Evolutionary conservation across 2,329 filamentous ascomycete species (phyloP), one percentile per base, ranked within the genome.

Genomic region (Triangularia verruculosa): DNA sequence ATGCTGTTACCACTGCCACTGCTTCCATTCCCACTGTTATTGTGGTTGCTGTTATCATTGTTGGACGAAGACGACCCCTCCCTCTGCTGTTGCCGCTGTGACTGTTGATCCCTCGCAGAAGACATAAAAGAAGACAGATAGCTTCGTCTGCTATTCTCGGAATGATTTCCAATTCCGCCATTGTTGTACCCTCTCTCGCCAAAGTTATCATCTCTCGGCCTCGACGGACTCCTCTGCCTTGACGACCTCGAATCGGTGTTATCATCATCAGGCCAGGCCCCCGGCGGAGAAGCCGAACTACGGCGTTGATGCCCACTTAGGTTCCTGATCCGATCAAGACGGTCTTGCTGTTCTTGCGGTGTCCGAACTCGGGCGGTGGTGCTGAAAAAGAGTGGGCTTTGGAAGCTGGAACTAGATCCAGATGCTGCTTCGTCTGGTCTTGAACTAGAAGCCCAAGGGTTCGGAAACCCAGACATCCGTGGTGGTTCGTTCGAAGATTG

Each of bases 1-100:
- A 65, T 66, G 20, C 60, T 61, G 17, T 64, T 57, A 1, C 30
- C 32, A 4, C 53, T 24, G 11, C 55, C 58, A 20, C 56, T 52
- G 22, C 27, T 43, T 8, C 58, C 53, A 52, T 43, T 25, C 13
- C 54, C 63, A 43, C 6, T 32, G 13, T 39, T 39, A 4, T 34
- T 34, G 15, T 55, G 30, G 24, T 28, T 61, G 39, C 20, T 39
- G 12, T 34, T 34, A 20, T 55, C 30, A 25, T 28, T 61, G 39
- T 47, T 47, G 4, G n/a, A 47, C 6, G 39, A 47, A 1, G 39
- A 47, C n/a, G n/a, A 17, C 39, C n/a, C 39, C 39, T 20, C n/a
- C 39, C n/a, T 12, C 60, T 32, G 22, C 52, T 27, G 27, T 20
- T 32, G 30, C 27, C 20, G 27, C 25, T 25, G 30, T 20, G 22